phyloP scores from a whole-genome alignment of 306 rosid species.

The Quercus gilva region DNA sequence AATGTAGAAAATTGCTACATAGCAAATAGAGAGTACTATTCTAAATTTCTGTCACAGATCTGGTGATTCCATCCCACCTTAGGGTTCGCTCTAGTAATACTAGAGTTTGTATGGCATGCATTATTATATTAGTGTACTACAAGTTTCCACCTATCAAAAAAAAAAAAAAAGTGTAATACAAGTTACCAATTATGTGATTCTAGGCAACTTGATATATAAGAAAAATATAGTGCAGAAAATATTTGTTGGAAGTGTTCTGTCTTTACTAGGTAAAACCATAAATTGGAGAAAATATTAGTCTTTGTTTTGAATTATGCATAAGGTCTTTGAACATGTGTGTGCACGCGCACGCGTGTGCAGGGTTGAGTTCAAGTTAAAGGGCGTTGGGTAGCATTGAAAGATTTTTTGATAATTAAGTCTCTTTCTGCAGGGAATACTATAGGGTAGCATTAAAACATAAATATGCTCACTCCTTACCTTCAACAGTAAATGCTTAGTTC shows the following conservation, averaged over 20 bases:
- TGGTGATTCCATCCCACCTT: not conserved
- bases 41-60: not conserved
- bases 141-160: no score
- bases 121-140: not conserved
- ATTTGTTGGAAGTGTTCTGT: not conserved
- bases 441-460: not conserved
- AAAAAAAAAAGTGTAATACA: no score
- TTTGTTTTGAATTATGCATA: no score
- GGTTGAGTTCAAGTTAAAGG: no score
- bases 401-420: no score
- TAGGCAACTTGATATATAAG: not conserved
- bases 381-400: no score
- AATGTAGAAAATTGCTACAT: no score
- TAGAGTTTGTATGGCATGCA: not conserved
- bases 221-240: not conserved
- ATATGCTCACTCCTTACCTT: not conserved
- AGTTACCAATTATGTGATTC: not conserved
- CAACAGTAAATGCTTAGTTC: not conserved
- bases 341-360: no score
- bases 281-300: not conserved
- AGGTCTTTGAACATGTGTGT: no score
- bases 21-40: no score
- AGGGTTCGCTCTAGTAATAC: not conserved
- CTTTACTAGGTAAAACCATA: not conserved
- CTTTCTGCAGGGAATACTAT: no score